Percentiles rank a stretch among this genome's conserved stretches.
Conservation (phyloP, 2,329 filamentous ascomycete genomes). For the Diaporthe capsici region DNA sequence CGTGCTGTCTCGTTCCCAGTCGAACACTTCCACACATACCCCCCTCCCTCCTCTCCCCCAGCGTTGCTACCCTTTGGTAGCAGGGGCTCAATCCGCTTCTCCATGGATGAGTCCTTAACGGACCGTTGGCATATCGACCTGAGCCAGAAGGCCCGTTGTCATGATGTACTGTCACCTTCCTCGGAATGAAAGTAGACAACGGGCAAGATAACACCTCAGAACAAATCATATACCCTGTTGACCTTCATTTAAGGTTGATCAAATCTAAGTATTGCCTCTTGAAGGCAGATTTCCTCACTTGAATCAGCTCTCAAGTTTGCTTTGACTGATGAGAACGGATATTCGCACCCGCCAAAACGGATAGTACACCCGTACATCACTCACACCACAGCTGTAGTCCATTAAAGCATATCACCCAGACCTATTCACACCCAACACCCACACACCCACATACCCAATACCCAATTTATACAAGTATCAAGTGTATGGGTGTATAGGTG, state of each 20-base stretch:
- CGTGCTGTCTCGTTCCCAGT: constrained; percentile 23
- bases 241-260: background rate
- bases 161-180: constrained; percentile 50
- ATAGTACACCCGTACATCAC: no score
- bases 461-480: no score
- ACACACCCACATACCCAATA: no score
- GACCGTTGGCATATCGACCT: constrained; percentile 81
- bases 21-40: constrained; percentile 25
- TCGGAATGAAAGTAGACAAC: constrained; percentile 52
- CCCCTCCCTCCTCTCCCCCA: constrained; percentile 65
- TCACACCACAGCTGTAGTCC: no score
- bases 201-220: constrained; percentile 59
- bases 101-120: constrained; percentile 81
- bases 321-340: no score
- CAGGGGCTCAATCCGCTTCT: constrained; percentile 74
- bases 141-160: constrained; percentile 56
- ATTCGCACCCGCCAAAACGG: no score
- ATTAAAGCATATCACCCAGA: no score
- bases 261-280: background rate
- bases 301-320: background rate
- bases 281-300: background rate
- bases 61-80: constrained; percentile 83
- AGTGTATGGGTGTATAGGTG: no score
- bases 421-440: no score
- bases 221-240: constrained; percentile 22